These are phyloP conservation scores for Aegle marmelos DNA, from an alignment of 345 rosid genomes.

Conservation along the genomic window DNA sequence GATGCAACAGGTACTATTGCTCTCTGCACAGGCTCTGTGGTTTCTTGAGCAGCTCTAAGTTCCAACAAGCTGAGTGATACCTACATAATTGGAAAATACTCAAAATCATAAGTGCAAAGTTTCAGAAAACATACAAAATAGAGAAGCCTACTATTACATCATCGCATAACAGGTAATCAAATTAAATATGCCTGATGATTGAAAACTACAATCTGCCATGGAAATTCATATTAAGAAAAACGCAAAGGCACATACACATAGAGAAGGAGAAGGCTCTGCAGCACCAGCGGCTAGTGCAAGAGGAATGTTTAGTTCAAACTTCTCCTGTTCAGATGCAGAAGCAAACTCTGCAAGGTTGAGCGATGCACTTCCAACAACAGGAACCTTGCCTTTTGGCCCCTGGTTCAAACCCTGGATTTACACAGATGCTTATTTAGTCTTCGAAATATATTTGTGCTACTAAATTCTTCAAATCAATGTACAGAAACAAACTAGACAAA, in stretches of 20 bases:
- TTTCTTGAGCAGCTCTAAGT: slow-evolving; percentile 63
- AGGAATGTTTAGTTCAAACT: slow-evolving; percentile 53
- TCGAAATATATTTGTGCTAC: background rate
- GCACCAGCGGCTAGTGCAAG: slow-evolving; percentile 33
- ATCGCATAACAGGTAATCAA: background rate
- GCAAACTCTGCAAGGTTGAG: slow-evolving; percentile 73
- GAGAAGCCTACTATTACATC: background rate
- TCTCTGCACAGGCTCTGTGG: slow-evolving; percentile 43
- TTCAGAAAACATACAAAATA: background rate
- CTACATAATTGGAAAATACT: slow-evolving; percentile 33
- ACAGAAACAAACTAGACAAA: background rate
- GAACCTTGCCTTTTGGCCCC: slow-evolving; percentile 48
- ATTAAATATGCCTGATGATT: background rate
- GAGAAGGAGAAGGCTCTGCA: slow-evolving; percentile 43
- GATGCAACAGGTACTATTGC: slow-evolving; percentile 55
- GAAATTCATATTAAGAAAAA: background rate
- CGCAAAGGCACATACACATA: slow-evolving; percentile 49
- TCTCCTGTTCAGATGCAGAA: slow-evolving; percentile 41
- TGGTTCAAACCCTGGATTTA: slow-evolving; percentile 58
- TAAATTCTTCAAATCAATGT: background rate
- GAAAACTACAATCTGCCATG: background rate
- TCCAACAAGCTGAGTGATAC: slow-evolving; percentile 71
- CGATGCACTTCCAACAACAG: slow-evolving; percentile 48
- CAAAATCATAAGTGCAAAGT: slow-evolving; percentile 1
- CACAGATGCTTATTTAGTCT: background rate